Conservation (phyloP, 768 basidiomycete species). For the Boletus sensibilis region DNA sequence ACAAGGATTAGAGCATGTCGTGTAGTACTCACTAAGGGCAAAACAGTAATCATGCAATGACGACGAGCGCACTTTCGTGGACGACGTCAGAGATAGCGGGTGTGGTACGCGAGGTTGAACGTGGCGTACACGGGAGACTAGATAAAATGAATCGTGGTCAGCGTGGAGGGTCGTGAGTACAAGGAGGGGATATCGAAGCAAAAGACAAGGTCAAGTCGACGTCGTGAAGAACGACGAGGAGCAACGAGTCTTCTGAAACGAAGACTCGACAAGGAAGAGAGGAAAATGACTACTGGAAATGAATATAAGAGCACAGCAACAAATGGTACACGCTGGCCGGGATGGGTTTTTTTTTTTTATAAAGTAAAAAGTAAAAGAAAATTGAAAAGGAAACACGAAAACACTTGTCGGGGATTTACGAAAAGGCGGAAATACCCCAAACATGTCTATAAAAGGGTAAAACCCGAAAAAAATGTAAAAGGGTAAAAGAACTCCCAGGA, state of each 20-base stretch:
- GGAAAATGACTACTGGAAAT: conserved; percentile 19
- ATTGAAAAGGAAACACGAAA: conserved; percentile 3
- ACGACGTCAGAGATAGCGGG: conserved; percentile 29
- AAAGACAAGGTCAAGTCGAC: conserved; percentile 19
- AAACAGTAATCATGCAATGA: conserved; percentile 43
- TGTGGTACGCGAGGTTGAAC: conserved; percentile 35
- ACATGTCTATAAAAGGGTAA: conserved; percentile 22
- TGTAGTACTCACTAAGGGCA: conserved; percentile 36
- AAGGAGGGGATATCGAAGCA: conserved; percentile 25
- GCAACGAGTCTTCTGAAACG: conserved; percentile 22
- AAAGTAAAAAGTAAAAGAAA: conserved; percentile 8
- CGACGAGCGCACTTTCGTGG: conserved; percentile 39
- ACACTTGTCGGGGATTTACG: neutral
- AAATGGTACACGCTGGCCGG: conserved; percentile 15
- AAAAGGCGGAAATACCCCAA: neutral
- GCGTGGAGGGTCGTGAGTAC: conserved; percentile 36
- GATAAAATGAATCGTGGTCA: conserved; percentile 39
- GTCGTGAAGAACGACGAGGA: conserved; percentile 25
- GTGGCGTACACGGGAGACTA: conserved; percentile 29
- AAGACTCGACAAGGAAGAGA: conserved; percentile 28
- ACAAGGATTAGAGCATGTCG: conserved; percentile 5
- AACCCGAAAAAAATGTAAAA: conserved; percentile 3
- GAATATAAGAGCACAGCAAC: conserved; percentile 37
- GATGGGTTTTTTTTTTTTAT: no score
- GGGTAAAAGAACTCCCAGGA: conserved; percentile 6